Evolutionary conservation across 768 basidiomycete species (phyloP).

Genomic region (Clavaria fumosa): DNA sequence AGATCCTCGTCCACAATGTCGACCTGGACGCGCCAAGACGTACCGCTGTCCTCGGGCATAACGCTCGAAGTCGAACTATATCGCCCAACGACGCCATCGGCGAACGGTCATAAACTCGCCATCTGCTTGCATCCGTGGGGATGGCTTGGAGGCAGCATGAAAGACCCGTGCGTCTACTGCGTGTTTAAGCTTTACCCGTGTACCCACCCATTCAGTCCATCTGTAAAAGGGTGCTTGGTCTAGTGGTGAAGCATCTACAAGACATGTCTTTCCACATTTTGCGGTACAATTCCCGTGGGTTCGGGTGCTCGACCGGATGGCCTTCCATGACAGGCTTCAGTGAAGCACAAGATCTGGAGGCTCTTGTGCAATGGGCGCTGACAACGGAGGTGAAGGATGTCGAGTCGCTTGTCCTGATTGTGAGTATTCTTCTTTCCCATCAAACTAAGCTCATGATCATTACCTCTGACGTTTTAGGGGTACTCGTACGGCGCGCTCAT

Average conservation of each 20-base stretch:
- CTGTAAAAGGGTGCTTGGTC: constrained; percentile 27
- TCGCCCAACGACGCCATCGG: constrained; percentile 12
- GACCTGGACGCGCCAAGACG: background rate
- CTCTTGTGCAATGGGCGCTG: constrained; percentile 41
- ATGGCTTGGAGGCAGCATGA: constrained; percentile 55
- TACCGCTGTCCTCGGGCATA: constrained; percentile 23
- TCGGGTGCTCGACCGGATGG: constrained; percentile 60
- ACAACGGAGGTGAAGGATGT: constrained; percentile 27
- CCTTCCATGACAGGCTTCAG: constrained; percentile 54
- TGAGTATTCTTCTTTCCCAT: constrained; percentile 19
- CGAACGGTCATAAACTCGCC: constrained; percentile 30
- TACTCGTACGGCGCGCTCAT: constrained; percentile 75
- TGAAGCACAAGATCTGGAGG: constrained; percentile 57
- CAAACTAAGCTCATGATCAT: constrained; percentile 4
- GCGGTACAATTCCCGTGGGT: constrained; percentile 65
- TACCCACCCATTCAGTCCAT: background rate
- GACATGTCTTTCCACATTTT: constrained; percentile 39
- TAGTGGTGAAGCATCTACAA: constrained; percentile 27
- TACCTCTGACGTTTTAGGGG: constrained; percentile 30
- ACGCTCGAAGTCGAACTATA: constrained; percentile 27
- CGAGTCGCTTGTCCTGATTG: constrained; percentile 40
- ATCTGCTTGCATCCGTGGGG: constrained; percentile 78
- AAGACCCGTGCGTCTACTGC: constrained; percentile 47
- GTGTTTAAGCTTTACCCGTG: constrained; percentile 2
- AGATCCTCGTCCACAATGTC: background rate